Base-by-base conservation (phyloP, 495 filamentous ascomycete species). In the Lepraria neglecta region DNA sequence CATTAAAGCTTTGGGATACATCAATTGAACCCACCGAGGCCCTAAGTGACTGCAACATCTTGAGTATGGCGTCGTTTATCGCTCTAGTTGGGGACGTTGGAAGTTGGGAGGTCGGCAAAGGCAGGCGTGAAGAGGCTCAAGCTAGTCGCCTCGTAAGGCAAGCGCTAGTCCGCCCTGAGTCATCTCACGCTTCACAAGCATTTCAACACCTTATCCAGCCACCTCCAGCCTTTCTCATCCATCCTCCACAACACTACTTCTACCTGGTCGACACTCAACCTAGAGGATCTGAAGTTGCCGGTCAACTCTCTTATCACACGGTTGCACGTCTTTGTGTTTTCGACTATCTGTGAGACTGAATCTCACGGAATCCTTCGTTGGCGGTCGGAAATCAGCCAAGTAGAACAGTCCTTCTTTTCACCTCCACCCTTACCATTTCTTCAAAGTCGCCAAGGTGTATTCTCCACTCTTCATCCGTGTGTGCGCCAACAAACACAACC, bases 381-480 rank as follows among this genome's bases (percentile, higher is more conserved):
- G 72, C 50, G 67, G 65, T 68, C 65, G 68, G 60, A 65, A 60
- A 56, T 33, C 46, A 44, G 60, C 54, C 51, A 61, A 31, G 31
- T 52, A 33, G 44, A 57, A 45, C 45, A 64, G 63, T 40, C 40
- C 38, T 24, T 46, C 10, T 52, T 52, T 31, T 52, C 48, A 31
- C 56, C 5, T 15, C 21, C 6, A 21, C 28, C 24, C 7, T 62
- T 17, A 24, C 15, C 24, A 38, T n/a, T 17, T 19, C 47, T 9
- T 30, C 31, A 64, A 21, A 75, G 63, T 73, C 82, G 82, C 72
- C 81, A 85, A 81, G 64, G 77, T 80, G 81, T 81, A 84, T 82
- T 85, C 84, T 63, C 82, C 81, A 75, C 78, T 85, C 61, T 84
- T 85, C 73, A 71, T 80, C 73, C 74, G 76, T 67, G 75, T 72